Conservation (phyloP, 768 basidiomycete species). For the Amyloporia xantha region DNA sequence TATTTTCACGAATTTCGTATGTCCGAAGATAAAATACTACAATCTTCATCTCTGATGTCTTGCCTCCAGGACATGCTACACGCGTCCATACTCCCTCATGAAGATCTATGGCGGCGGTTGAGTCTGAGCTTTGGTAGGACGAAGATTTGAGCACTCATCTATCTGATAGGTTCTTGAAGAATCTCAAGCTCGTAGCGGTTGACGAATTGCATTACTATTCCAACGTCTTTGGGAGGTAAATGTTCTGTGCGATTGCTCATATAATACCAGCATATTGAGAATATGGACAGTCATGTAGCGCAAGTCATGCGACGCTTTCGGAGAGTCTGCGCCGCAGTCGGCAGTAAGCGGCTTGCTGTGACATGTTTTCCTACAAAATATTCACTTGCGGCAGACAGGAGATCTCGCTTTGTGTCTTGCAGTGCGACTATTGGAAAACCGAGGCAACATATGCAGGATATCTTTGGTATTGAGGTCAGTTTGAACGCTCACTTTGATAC, state of each 20-base stretch:
- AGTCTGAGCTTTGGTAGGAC: too few species aligned
- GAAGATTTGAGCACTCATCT: too few species aligned
- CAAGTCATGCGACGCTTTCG: slow-evolving; percentile 71
- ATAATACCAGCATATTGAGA: not conserved
- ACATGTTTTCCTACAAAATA: not conserved
- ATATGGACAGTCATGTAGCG: slow-evolving; percentile 62
- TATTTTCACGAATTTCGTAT: slow-evolving; percentile 87
- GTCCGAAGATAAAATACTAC: slow-evolving; percentile 12
- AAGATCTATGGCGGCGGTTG: slow-evolving; percentile 76
- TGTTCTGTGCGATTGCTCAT: not conserved
- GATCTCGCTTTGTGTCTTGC: slow-evolving; percentile 69
- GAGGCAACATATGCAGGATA: slow-evolving; percentile 61
- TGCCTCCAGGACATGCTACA: slow-evolving; percentile 71
- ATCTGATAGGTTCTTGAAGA: slow-evolving; percentile 60
- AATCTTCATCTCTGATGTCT: not conserved
- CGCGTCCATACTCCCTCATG: slow-evolving; percentile 76
- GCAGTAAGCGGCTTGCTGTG: slow-evolving; percentile 44
- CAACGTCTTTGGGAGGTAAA: slow-evolving; percentile 71
- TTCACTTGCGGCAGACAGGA: slow-evolving; percentile 42
- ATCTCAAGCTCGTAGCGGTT: slow-evolving; percentile 71
- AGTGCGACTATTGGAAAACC: slow-evolving; percentile 85
- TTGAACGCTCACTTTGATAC: not conserved
- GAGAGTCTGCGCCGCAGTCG: slow-evolving; percentile 67
- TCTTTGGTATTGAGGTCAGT: slow-evolving; percentile 57
- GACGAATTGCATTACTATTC: slow-evolving; percentile 88